Conservation (phyloP, 1,284 basidiomycete genomes). For the Cutaneotrichosporon sp. region DNA sequence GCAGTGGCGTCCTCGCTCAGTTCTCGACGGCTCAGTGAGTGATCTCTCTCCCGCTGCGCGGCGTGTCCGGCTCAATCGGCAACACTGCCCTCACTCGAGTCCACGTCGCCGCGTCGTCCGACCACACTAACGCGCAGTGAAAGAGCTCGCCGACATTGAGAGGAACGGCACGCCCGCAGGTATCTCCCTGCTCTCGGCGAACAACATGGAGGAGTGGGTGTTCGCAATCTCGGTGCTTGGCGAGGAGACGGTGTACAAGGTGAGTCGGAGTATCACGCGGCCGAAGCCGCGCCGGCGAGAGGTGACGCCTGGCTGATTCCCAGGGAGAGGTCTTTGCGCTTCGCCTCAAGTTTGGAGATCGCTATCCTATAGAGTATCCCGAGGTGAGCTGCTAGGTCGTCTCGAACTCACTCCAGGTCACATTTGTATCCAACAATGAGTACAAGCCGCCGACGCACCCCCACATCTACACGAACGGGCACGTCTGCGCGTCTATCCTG, state of each 20-base stretch:
- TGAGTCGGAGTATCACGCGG: too few relatives aligned
- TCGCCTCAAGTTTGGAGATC: slow-evolving; percentile 35
- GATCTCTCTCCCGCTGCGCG: background rate
- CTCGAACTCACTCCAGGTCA: slow-evolving; percentile 41
- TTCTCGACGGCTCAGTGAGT: slow-evolving; percentile 16
- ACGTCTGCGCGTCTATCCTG: slow-evolving; percentile 48
- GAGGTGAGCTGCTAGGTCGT: slow-evolving; percentile 29
- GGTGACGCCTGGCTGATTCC: too few relatives aligned
- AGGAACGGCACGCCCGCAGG: slow-evolving; percentile 40
- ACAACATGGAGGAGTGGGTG: slow-evolving; percentile 37
- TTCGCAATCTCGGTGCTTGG: slow-evolving; percentile 41
- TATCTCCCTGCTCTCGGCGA: slow-evolving; percentile 33
- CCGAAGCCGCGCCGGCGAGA: too few relatives aligned
- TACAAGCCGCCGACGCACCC: slow-evolving; percentile 46
- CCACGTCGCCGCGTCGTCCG: background rate
- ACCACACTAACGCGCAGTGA: slow-evolving; percentile 27
- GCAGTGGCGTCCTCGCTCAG: slow-evolving; percentile 13
- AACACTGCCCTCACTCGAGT: background rate
- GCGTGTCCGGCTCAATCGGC: background rate
- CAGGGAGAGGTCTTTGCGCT: slow-evolving; percentile 45
- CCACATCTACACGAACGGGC: slow-evolving; percentile 48
- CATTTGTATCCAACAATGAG: slow-evolving; percentile 34
- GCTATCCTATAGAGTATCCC: slow-evolving; percentile 47
- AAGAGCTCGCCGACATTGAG: slow-evolving; percentile 44
- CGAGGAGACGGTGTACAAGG: slow-evolving; percentile 43